phyloP scores from a whole-genome alignment of 1,284 basidiomycete species.

The Cutaneotrichosporon dermatis region DNA sequence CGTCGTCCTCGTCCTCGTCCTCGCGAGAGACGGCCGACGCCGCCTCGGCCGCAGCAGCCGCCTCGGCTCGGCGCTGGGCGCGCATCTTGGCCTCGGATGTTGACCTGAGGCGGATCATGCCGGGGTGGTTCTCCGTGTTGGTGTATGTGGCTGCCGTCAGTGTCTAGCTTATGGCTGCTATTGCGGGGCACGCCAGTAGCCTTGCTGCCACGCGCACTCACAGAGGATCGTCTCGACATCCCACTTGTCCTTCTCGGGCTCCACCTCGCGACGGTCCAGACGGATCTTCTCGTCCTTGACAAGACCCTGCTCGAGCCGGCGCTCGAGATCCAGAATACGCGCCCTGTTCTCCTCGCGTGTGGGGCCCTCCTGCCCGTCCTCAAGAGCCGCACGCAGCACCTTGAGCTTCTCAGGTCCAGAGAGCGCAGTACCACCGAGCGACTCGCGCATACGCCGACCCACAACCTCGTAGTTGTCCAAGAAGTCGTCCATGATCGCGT shows the following conservation, averaged over 20 bases:
- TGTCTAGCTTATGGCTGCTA: too few relatives aligned
- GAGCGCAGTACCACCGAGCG: slow-evolving; percentile 59
- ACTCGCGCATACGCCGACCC: slow-evolving; percentile 71
- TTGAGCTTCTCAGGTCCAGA: slow-evolving; percentile 72
- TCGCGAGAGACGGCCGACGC: slow-evolving; percentile 17
- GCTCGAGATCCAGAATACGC: slow-evolving; percentile 57
- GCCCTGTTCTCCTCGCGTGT: slow-evolving; percentile 55
- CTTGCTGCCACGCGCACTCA: too few relatives aligned
- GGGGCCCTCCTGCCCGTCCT: slow-evolving; percentile 54
- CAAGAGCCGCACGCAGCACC: slow-evolving; percentile 70
- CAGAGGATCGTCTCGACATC: slow-evolving; percentile 91
- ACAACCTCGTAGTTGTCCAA: slow-evolving; percentile 88
- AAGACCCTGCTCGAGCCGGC: slow-evolving; percentile 39
- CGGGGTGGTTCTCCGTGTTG: slow-evolving; percentile 90
- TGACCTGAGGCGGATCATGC: slow-evolving; percentile 66
- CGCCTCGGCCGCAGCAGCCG: slow-evolving; percentile 12
- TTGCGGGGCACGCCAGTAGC: too few relatives aligned
- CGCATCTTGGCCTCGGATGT: slow-evolving; percentile 45
- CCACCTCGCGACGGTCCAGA: slow-evolving; percentile 34
- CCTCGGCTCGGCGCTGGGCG: slow-evolving; percentile 20
- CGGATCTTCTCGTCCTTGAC: slow-evolving; percentile 50
- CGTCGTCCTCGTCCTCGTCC: slow-evolving; percentile 47
- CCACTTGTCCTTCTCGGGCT: slow-evolving; percentile 73
- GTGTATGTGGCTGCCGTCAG: slow-evolving; percentile 96
- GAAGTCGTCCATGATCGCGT: slow-evolving; percentile 89